Conservation (phyloP, 768 basidiomycete genomes). For the Russula earlei region DNA sequence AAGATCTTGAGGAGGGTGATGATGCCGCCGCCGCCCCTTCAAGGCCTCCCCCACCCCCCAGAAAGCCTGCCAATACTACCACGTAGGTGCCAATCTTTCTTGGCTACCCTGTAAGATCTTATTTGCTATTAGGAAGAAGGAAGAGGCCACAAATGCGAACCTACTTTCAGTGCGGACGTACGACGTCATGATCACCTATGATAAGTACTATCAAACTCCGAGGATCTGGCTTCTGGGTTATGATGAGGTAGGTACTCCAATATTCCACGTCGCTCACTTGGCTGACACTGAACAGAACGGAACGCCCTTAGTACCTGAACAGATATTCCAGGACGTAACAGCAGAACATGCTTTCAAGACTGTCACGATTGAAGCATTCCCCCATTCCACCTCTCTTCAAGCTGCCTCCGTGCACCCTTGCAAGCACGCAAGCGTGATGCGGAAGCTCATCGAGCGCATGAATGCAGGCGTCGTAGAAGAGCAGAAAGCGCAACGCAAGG, state of each 20-base stretch:
- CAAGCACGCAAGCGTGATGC: slow-evolving; percentile 99
- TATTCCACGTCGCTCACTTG: neutral
- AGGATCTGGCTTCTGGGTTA: slow-evolving; percentile 97
- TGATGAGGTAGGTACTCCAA: slow-evolving; percentile 63
- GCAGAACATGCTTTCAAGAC: slow-evolving; percentile 98
- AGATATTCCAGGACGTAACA: slow-evolving; percentile 96
- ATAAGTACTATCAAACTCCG: slow-evolving; percentile 99
- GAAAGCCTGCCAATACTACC: slow-evolving; percentile 37
- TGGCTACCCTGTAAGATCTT: neutral
- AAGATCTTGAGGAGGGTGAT: slow-evolving; percentile 80
- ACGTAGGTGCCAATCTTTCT: slow-evolving; percentile 34
- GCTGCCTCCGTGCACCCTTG: slow-evolving; percentile 95
- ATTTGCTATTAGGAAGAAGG: slow-evolving; percentile 33
- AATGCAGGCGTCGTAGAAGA: slow-evolving; percentile 79
- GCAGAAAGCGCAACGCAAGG: slow-evolving; percentile 60
- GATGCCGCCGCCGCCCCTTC: slow-evolving; percentile 66
- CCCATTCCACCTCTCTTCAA: slow-evolving; percentile 79
- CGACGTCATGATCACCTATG: slow-evolving; percentile 99
- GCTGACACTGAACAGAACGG: slow-evolving; percentile 50
- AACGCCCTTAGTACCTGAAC: slow-evolving; percentile 73
- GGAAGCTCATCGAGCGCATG: slow-evolving; percentile 99
- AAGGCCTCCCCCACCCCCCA: slow-evolving; percentile 30
- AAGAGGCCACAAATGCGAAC: slow-evolving; percentile 66
- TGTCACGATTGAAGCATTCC: slow-evolving; percentile 96
- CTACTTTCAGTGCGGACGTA: slow-evolving; percentile 94